Evolutionary conservation across 257 asterid genomes (phyloP), one percentile per base, ranked within the genome.

Genomic region (Jacaranda copaia): DNA sequence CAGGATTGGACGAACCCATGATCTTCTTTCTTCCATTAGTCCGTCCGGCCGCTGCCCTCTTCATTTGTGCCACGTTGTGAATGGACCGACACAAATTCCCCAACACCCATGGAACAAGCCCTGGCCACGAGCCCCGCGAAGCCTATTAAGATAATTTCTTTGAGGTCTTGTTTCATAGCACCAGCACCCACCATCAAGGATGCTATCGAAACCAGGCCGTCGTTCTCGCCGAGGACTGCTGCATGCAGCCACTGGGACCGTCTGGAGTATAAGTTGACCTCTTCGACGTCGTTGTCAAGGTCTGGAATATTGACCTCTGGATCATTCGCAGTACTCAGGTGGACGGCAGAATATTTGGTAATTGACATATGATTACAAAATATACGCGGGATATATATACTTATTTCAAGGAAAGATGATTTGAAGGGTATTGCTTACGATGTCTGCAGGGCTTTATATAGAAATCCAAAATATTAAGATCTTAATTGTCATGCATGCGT

Each of bases 161-260:
- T 89, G 63, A 88, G 85, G 81, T 90, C 97, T n/a, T 89, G 89
- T 20, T 85, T 88, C 14, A 93, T 94, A 0, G 98, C 92, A 59
- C 98, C 98, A 7, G 91, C 89, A 39, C 97, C 98, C 94, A 93
- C 85, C 98, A 93, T 93, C 10, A 93, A 77, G 3, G 98, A 85
- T 0, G 97, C 97, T 0, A 92, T 90, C 8, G 98, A 93, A 39
- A 93, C 89, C 7, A 90, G 79, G 8, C 98, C 98, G 62, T 93
- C 98, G 64, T 89, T 93, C 75, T 97, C 98, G 38, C 98, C 98
- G 0, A 93, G 85, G 8, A 93, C 96, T 1, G 98, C 98, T 14
- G 97, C 97, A 8, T 97, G 96, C 9, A 93, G 89, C 98, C 98
- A 93, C 65, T 89, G 98, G 62, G 98, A 87, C 39, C 97, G 87